phyloP scores from a whole-genome alignment of 2,329 filamentous ascomycete genomes.

The Fusarium floridanum region DNA sequence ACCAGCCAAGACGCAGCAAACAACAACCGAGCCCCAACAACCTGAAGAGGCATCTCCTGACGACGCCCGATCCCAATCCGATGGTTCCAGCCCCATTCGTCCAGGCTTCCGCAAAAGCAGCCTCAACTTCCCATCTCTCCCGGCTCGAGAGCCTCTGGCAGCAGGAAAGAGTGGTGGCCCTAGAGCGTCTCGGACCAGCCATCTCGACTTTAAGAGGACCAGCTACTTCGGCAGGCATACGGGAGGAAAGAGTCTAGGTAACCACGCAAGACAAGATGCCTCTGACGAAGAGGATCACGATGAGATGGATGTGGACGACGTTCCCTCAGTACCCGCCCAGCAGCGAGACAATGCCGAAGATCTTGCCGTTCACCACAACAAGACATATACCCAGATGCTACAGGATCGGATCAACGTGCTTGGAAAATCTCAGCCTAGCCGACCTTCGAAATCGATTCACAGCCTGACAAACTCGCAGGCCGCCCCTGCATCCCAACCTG shows the following conservation, averaged over 20 bases:
- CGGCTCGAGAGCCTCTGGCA: slow-evolving; percentile 87
- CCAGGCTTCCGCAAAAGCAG: slow-evolving; percentile 92
- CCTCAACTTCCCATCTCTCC: slow-evolving; percentile 92
- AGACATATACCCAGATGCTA: slow-evolving; percentile 92
- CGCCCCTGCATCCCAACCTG: slow-evolving; percentile 45
- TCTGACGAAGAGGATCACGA: slow-evolving; percentile 63
- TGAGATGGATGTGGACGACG: slow-evolving; percentile 65
- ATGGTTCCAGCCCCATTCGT: slow-evolving; percentile 79
- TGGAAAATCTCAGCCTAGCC: slow-evolving; percentile 67
- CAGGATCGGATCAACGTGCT: slow-evolving; percentile 91
- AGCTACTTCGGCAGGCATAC: slow-evolving; percentile 82
- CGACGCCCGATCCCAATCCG: slow-evolving; percentile 72
- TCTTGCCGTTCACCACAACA: slow-evolving; percentile 70
- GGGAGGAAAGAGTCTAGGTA: slow-evolving; percentile 78
- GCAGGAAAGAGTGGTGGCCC: slow-evolving; percentile 86
- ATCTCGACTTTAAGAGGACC: slow-evolving; percentile 78
- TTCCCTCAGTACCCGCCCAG: slow-evolving; percentile 51
- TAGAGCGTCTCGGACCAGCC: slow-evolving; percentile 80
- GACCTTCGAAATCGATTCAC: slow-evolving; percentile 63
- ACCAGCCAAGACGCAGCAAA: slow-evolving; percentile 50
- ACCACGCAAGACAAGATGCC: slow-evolving; percentile 57
- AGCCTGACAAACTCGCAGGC: slow-evolving; percentile 52
- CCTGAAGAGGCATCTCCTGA: slow-evolving; percentile 48
- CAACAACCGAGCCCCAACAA: slow-evolving; percentile 16
- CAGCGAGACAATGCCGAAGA: slow-evolving; percentile 59